Conservation (phyloP, 495 filamentous ascomycete genomes). For the Xylaria venustula region DNA sequence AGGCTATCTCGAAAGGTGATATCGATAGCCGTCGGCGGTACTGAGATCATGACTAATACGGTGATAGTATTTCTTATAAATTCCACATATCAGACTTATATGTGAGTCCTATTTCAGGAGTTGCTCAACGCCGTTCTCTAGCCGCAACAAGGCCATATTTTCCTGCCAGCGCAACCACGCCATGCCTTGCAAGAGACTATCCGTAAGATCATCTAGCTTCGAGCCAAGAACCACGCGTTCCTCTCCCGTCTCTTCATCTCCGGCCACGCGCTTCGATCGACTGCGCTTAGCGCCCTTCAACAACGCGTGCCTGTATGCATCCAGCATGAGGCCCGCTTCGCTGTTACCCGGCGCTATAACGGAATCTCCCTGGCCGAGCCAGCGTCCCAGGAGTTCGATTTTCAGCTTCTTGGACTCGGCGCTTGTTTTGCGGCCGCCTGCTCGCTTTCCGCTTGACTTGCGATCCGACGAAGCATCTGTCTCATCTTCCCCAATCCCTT, state of each 20-base stretch:
- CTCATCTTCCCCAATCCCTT: not conserved
- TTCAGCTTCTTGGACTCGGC: slow-evolving; percentile 59
- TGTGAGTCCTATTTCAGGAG: too few species aligned
- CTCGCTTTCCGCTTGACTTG: slow-evolving; percentile 4
- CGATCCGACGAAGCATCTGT: not conserved
- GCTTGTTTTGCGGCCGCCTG: too few species aligned
- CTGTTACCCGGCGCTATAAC: slow-evolving; percentile 35
- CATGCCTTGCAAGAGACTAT: slow-evolving; percentile 82
- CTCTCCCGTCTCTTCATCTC: slow-evolving; percentile 22
- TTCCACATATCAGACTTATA: too few species aligned
- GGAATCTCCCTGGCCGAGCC: slow-evolving; percentile 40
- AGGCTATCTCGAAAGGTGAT: too few species aligned
- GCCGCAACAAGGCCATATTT: slow-evolving; percentile 54
- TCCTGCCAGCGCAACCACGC: slow-evolving; percentile 84
- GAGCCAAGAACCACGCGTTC: slow-evolving; percentile 29
- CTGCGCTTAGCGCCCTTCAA: not conserved
- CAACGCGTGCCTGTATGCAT: not conserved
- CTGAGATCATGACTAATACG: too few species aligned
- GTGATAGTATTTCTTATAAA: too few species aligned
- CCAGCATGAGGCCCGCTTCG: slow-evolving; percentile 41
- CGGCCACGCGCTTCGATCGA: slow-evolving; percentile 17
- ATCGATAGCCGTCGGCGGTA: too few species aligned
- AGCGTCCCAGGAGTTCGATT: slow-evolving; percentile 59
- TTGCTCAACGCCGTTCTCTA: slow-evolving; percentile 27
- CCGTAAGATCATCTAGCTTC: slow-evolving; percentile 90